Evolutionary conservation across 2,329 filamentous ascomycete genomes (phyloP), one percentile per base, ranked within the genome.

Genomic region (Colletotrichum magnum): DNA sequence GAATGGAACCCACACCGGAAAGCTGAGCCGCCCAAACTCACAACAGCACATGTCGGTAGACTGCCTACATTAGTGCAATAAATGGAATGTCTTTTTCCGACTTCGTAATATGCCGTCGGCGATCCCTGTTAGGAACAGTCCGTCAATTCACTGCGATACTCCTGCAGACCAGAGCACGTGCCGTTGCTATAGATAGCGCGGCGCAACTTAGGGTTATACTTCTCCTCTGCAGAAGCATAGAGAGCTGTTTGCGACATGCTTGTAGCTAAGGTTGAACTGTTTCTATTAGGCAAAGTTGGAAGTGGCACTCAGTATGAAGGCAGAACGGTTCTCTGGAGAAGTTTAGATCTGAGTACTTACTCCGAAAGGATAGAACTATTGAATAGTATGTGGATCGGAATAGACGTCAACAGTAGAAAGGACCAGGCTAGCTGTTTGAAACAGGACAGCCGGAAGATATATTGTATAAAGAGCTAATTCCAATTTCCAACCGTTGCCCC

Each of bases 401-500:
- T 21, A 0, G 76, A 75, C 10, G 64, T 74, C 1, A 74, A 16
- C 9, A 70, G 32, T 18, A 78, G 65, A 0, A 73, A 47, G 7
- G 72, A 1, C 74, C 75, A 78, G 41, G 69, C 62, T 3, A 72
- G 18, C 1, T 54, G 28, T 57, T 76, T 76, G 18, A 72, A 67
- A 18, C 21, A 45, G 2, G 72, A 71, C n/a, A 77, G 58, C 5
- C 54, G 52, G n/a, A 73, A 69, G 26, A 39, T 39, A 39, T 39
- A 66, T 84, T 85, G 2, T 81, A 74, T 2, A 79, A 26, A 36
- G 82, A 84, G 5, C 80, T 75, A 2, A 85, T 73, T 0, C 86
- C 84, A 57, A 86, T 82, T 43, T 84, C 81, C 1, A 87, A 73
- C 80, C 81, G 83, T 13, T 72, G 75, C 2, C 78, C 75, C 52